Evolutionary conservation across 169 alveolate genomes (phyloP).

Genomic region (Plasmodium vivax): DNA sequence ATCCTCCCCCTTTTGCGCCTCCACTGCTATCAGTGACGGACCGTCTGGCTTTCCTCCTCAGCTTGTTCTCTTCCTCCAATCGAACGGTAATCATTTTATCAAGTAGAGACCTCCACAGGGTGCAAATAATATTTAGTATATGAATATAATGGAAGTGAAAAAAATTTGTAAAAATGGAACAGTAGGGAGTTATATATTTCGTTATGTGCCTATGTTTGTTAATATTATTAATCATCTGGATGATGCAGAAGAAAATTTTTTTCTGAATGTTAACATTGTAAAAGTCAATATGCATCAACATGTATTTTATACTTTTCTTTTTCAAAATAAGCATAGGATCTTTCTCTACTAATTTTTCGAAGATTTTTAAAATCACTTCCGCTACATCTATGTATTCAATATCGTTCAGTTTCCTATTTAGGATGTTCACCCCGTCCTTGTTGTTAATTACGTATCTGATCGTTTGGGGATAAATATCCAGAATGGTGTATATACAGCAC

Average conservation of each 20-base stretch:
- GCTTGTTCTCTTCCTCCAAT: conserved; percentile 49
- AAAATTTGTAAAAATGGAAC: conserved; percentile 52
- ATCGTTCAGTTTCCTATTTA: conserved; percentile 68
- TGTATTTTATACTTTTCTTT: conserved; percentile 70
- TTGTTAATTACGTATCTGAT: conserved; percentile 53
- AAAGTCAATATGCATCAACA: conserved; percentile 76
- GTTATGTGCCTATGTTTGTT: conserved; percentile 64
- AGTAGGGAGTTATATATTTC: conserved; percentile 70
- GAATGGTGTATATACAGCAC: conserved; percentile 55
- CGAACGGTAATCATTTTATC: conserved; percentile 61
- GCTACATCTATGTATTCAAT: conserved; percentile 76
- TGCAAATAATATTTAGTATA: conserved; percentile 73
- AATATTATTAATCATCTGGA: conserved; percentile 75
- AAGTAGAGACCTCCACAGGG: conserved; percentile 72
- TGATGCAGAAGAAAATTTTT: conserved; percentile 73
- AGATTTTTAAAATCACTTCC: conserved; percentile 66
- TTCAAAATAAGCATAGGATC: conserved; percentile 75
- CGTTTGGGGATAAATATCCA: conserved; percentile 63
- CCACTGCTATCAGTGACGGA: neutral
- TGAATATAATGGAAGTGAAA: conserved; percentile 70
- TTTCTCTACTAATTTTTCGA: conserved; percentile 73
- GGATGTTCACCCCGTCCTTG: conserved; percentile 48
- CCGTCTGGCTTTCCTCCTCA: neutral
- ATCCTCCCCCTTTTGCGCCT: neutral
- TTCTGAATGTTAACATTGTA: conserved; percentile 72